Percentiles rank a stretch among this genome's conserved stretches.
Evolutionary conservation across 345 rosid genomes (phyloP).

Genomic region (Capsella bursapastoris): DNA sequence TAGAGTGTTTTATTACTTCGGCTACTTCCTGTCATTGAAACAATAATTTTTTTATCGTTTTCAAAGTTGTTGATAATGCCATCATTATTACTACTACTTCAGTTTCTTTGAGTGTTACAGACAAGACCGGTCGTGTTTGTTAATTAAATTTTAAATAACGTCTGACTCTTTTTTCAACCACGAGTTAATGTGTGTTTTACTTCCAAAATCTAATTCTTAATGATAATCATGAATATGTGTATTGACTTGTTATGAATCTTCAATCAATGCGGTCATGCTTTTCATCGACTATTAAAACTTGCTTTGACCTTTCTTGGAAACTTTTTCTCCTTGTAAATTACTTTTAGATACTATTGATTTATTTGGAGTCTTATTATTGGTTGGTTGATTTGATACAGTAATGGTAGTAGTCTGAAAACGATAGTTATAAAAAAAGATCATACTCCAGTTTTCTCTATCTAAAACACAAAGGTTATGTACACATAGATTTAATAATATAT

Average conservation of each 20-base stretch:
- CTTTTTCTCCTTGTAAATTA: neutral
- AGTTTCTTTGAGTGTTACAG: slow-evolving; percentile 40
- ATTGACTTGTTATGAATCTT: slow-evolving; percentile 16
- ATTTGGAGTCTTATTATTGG: slow-evolving; percentile 11
- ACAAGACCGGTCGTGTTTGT: slow-evolving; percentile 43
- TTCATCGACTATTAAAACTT: slow-evolving; percentile 12
- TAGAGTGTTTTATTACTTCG: slow-evolving; percentile 5
- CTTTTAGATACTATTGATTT: neutral
- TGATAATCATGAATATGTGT: neutral
- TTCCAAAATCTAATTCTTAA: slow-evolving; percentile 21
- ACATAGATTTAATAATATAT: neutral
- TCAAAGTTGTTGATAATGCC: slow-evolving; percentile 36
- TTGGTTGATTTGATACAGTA: neutral
- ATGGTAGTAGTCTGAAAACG: neutral
- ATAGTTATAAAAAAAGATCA: neutral
- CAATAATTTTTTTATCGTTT: slow-evolving; percentile 17
- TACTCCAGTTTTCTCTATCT: neutral
- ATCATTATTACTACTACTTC: slow-evolving; percentile 36
- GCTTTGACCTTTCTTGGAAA: slow-evolving; percentile 5
- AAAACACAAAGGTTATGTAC: neutral
- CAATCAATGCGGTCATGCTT: slow-evolving; percentile 31
- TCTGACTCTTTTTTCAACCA: slow-evolving; percentile 28
- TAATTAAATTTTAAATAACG: slow-evolving; percentile 35
- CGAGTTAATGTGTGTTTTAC: slow-evolving; percentile 28
- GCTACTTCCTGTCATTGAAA: slow-evolving; percentile 25